Conservation (phyloP, 306 rosid genomes). For the Styphnolobium japonicum region DNA sequence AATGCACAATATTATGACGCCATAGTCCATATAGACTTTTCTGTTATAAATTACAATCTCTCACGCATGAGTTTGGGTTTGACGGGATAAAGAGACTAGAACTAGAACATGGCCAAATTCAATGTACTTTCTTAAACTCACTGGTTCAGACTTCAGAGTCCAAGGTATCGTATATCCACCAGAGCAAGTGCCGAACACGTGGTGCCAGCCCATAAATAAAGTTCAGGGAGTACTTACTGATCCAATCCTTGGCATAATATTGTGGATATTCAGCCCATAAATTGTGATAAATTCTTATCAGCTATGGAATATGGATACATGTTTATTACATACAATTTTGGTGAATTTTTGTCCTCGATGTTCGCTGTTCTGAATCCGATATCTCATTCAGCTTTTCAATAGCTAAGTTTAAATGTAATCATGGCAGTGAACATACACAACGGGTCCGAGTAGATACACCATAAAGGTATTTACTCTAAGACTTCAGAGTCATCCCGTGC, state of each 20-base stretch:
- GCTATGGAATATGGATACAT: no score
- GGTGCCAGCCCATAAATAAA: not conserved
- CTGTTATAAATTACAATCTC: no score
- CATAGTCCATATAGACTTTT: not conserved
- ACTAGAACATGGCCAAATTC: not conserved
- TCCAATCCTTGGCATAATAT: not conserved
- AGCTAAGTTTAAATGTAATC: not conserved
- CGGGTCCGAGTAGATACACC: not conserved
- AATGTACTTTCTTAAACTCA: not conserved
- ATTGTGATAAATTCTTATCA: not conserved
- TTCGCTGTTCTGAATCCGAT: not conserved
- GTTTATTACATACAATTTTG: not conserved
- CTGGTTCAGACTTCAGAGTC: no score
- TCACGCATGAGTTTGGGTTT: not conserved
- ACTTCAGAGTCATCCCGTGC: not conserved
- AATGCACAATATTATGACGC: not conserved
- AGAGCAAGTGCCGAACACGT: not conserved
- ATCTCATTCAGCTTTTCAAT: not conserved
- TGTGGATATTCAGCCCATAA: no score
- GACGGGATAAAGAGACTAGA: not conserved
- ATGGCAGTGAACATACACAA: not conserved
- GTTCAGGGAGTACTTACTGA: not conserved
- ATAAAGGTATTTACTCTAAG: not conserved
- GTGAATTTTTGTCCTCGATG: no score
- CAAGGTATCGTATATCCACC: not conserved